Evolutionary conservation across 2,329 filamentous ascomycete species (phyloP).

Genomic region (Fusarium protoensiforme): DNA sequence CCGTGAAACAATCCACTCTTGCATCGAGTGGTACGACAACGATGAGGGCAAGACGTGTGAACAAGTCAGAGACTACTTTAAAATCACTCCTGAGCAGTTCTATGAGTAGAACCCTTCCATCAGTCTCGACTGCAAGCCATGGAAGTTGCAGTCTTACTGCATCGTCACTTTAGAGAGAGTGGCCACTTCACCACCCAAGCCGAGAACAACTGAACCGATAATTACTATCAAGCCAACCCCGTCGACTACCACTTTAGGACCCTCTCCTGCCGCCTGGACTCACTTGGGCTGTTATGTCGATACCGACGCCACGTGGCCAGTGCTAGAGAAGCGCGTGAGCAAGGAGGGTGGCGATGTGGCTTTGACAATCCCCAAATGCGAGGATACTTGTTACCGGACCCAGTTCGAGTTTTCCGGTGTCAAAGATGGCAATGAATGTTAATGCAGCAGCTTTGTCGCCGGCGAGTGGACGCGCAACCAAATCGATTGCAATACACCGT

Average conservation of each 20-base stretch:
- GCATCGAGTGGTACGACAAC: not conserved
- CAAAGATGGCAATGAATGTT: not conserved
- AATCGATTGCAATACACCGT: not conserved
- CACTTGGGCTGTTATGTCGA: not conserved
- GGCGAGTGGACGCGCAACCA: not conserved
- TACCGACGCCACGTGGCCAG: not conserved
- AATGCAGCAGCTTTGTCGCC: not conserved
- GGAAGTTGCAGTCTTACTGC: not conserved
- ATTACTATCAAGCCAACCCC: not conserved
- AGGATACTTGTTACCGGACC: not conserved
- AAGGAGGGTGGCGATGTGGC: not conserved
- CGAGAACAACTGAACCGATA: not conserved
- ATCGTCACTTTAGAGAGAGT: not conserved
- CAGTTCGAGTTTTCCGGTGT: not conserved
- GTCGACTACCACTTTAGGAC: not conserved
- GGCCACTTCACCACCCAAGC: not conserved
- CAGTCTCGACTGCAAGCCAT: not conserved
- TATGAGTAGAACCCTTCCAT: not conserved
- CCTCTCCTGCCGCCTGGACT: not conserved
- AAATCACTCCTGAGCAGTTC: not conserved
- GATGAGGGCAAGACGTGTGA: not conserved
- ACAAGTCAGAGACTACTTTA: not conserved
- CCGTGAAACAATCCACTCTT: not conserved
- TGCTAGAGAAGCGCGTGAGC: not conserved
- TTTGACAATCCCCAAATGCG: not conserved